Base-by-base conservation (phyloP, 192 early-diverging fungal species). In the Paraglomus brasilianum region DNA sequence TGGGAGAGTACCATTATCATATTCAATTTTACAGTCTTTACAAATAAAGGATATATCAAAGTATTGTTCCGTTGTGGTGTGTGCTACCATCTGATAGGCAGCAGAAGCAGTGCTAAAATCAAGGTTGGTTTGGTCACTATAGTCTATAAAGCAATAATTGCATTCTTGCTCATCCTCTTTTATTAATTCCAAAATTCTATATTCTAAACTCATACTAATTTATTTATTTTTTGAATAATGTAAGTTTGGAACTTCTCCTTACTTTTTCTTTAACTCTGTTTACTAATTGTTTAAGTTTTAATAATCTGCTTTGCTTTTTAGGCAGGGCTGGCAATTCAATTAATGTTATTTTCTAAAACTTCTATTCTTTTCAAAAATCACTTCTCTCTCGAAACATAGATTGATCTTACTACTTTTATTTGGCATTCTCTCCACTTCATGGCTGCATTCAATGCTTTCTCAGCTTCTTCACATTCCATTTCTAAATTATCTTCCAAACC, bases 201-300 rank as follows among this genome's bases (percentile, higher is more conserved):
- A 30, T 30, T 30, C 22, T 56, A 56, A 56, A 1, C 38, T 60
- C 57, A 60, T 60, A 40, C 19, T 60, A 60, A 19, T 7, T 60
- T 60, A 60, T 19, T 60, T 60, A 40, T 5, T 60, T 40, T 60
- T 60, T 41, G 38, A 60, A 60, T 6, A 60, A 60, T 39, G 38
- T 38, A 60, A 60, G 57, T 60, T 60, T 60, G 57, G 6, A 39
- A 22, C 36, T 60, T 39, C 30, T 30, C 30, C 5, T 60, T 5
- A 60, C 38, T 24, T 56, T 60, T 60, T 60, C 57, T 60, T 60
- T 60, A 22, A 60, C 38, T 40, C 6, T 60, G 38, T 4, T 60
- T 60, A 60, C 57, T 60, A 60, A 60, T 53, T 53, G 8, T 53
- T 53, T 53, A 17, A 53, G 22, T 53, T 53, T 53, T 53, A 53